Evolutionary conservation across 177 flowering plant genomes (phyloP), one percentile per base, ranked within the genome.

Genomic region (Vitis hybrid): DNA sequence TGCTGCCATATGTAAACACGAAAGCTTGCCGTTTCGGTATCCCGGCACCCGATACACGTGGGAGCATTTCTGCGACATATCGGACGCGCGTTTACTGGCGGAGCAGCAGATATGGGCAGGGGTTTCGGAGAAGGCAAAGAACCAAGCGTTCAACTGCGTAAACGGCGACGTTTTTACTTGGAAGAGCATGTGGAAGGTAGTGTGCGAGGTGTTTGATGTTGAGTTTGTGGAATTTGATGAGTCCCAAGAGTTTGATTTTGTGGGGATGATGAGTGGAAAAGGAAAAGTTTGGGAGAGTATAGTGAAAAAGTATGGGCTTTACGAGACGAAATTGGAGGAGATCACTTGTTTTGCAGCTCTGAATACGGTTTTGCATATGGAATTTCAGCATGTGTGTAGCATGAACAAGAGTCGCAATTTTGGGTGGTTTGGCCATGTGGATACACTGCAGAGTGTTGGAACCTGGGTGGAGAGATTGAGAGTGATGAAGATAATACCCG

Each of bases 41-140:
- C 86, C 85, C 0, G 90, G 90, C 0, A 81, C 21, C 5, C 54
- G 56, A 13, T 74, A 69, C 73, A 70, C 70, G 21, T 65, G 77
- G 77, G 69, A 74, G 40, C 72, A 74, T 57, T 74, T 74, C 32
- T 68, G 52, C 40, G 77, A 74, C 60, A 51, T 64, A 34, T 21
- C 72, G 14, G 77, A 74, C 32, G 52, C 72, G 2, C 26, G 56
- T 1, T 34, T 68, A 8, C 65, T 74, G 13, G 72, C 77, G 12
- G 68, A 74, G 69, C 77, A 74, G 21, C 78, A 75, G 2, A 60
- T 75, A 52, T 75, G 78, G 78, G 82, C 79, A 0, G 74, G 79
- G 1, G 68, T 62, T 2, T 65, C 65, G 5, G 68, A 68, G 7
- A 51, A 15, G 14, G 79, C 76, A 0, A 72, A 72, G 73, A 79